Evolutionary conservation across 257 asterid species (phyloP), one percentile per base, ranked within the genome.

Genomic region (Nicotiana tomentosiformis): DNA sequence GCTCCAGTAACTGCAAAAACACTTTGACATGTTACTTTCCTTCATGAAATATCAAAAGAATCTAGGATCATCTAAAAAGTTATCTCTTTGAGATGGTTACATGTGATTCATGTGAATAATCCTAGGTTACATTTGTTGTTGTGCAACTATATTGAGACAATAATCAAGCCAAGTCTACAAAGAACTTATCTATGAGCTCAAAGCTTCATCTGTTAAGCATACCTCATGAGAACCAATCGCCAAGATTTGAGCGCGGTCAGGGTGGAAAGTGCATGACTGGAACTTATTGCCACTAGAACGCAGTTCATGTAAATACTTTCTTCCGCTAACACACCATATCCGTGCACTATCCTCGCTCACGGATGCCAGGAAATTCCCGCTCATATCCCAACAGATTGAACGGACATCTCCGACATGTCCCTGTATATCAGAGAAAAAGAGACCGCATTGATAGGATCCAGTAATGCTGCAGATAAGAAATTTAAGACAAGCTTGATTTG

Each of bases 201-300:
- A 20, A 20, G 23, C 23, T 20, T 20, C 23, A 20, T 26, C 18
- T 10, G 43, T 14, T 14, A 29, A 65, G 39, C 57, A 70, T 89
- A 88, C 91, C 92, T 84, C 74, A 80, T 87, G 65, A 39, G 91
- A 89, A 67, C 93, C 93, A 30, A 89, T 77, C 60, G 78, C 88
- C 81, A 85, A 85, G 32, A 88, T 88, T 60, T 84, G 90, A 14
- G 83, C 43, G 55, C 87, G 60, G 12, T 51, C 89, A 3, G 91
- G 92, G 82, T 86, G 91, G 86, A 88, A 90, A 10, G 88, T 86
- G 90, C 92, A 86, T 0, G 91, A 90, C 3, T 82, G 81, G 64
- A 90, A 91, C 72, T 81, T 86, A 78, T 84, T 83, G 0, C 84
- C 90, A 78, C 53, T 10, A 35, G 86, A 83, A 6, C 33, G 66